Evolutionary conservation across 768 basidiomycete species (phyloP).

Genomic region (Russula dissimulans): DNA sequence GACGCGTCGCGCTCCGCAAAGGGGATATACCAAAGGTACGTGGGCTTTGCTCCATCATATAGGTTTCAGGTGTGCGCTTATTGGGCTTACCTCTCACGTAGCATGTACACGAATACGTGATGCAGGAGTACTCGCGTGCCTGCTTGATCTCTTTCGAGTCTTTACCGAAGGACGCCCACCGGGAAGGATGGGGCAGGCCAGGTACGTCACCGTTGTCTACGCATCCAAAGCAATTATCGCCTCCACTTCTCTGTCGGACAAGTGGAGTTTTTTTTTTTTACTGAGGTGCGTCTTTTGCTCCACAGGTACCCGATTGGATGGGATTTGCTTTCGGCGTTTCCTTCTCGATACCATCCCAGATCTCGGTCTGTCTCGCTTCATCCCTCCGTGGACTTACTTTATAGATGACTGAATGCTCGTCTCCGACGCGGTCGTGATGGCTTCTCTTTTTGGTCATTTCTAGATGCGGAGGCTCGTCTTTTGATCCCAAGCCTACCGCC

Average conservation of each 20-base stretch:
- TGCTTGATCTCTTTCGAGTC: conserved; percentile 66
- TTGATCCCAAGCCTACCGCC: conserved; percentile 66
- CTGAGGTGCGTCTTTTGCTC: neutral
- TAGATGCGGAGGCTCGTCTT: conserved; percentile 60
- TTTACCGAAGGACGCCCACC: conserved; percentile 53
- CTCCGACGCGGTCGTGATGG: neutral
- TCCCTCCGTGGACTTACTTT: too few relatives aligned
- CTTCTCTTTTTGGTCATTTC: neutral
- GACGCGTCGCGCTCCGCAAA: conserved; percentile 40
- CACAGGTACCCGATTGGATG: conserved; percentile 50
- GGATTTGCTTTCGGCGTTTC: conserved; percentile 52
- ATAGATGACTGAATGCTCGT: neutral
- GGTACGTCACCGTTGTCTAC: conserved; percentile 31
- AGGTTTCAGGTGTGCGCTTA: too few relatives aligned
- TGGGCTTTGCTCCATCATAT: neutral
- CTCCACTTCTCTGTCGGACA: too few relatives aligned
- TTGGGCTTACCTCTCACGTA: conserved; percentile 24
- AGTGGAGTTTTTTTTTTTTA: neutral
- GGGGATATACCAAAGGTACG: conserved; percentile 55
- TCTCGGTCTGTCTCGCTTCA: conserved; percentile 44
- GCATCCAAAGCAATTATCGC: too few relatives aligned
- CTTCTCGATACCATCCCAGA: conserved; percentile 63
- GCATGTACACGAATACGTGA: conserved; percentile 58
- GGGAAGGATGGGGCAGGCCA: conserved; percentile 70
- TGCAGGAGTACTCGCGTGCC: conserved; percentile 66